These are phyloP conservation scores for Phytopythium kandeliae DNA, from an alignment of 352 stramenopile species.

Conservation along the genomic window DNA sequence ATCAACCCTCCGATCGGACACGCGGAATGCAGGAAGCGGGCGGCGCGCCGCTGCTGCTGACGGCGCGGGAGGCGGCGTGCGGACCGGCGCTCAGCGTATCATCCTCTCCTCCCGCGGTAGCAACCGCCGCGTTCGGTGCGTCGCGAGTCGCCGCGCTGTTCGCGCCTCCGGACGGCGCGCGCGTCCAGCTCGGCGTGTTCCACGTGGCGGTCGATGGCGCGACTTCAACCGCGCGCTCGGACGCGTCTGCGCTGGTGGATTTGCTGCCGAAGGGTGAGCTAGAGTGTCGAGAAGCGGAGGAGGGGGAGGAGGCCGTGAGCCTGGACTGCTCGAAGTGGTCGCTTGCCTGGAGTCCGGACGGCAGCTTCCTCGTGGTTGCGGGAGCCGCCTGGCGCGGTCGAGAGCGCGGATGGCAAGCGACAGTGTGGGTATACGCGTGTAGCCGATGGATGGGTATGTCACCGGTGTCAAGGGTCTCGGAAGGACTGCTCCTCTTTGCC, in stretches of 20 bases:
- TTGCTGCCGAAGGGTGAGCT: constrained; percentile 9
- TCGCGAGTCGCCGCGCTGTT: constrained; percentile 30
- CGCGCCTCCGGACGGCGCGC: constrained; percentile 15
- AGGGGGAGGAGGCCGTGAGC: background rate
- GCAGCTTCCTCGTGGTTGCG: constrained; percentile 38
- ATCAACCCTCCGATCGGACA: too few species aligned
- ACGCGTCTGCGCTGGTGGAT: constrained; percentile 10
- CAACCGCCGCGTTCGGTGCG: constrained; percentile 10
- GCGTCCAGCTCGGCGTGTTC: constrained; percentile 29
- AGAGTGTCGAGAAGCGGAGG: background rate
- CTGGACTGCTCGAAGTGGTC: constrained; percentile 11
- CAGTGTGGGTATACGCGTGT: constrained; percentile 37
- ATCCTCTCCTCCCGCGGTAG: constrained; percentile 5
- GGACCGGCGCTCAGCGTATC: constrained; percentile 7
- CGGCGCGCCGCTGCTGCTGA: constrained; percentile 22
- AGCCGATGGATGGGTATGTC: constrained; percentile 26
- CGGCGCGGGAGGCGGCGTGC: constrained; percentile 23
- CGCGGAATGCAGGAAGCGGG: too few species aligned
- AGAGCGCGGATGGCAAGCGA: constrained; percentile 12
- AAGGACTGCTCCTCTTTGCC: constrained; percentile 24
- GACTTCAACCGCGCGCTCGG: background rate
- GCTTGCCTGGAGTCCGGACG: constrained; percentile 51
- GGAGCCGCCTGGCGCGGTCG: constrained; percentile 14
- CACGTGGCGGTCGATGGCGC: constrained; percentile 6
- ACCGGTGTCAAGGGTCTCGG: background rate